A percentile compares a stretch with the other conserved stretches of the same genome.
These are phyloP conservation scores for Lantana camara DNA, from an alignment of 257 asterid genomes.

Conservation along the genomic window DNA sequence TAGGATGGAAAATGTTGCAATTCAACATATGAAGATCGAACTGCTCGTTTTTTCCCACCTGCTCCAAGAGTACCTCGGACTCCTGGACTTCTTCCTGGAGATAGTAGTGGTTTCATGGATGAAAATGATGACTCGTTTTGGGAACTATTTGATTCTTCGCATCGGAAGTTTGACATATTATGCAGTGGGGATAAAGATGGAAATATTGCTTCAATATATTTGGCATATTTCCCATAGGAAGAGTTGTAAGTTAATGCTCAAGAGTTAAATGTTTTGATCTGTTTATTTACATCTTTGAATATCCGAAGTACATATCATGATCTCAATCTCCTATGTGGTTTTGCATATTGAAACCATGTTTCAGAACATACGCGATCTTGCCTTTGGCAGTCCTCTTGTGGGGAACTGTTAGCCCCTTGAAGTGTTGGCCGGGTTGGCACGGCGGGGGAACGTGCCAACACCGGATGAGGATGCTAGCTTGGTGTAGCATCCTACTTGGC, in stretches of 20 bases:
- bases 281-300: slow-evolving; percentile 22
- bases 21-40: slow-evolving; percentile 78
- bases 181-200: slow-evolving; percentile 97
- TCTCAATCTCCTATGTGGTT: slow-evolving; percentile 24
- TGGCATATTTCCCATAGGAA: slow-evolving; percentile 95
- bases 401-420: too few species aligned
- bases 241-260: slow-evolving; percentile 65
- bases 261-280: slow-evolving; percentile 9
- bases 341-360: slow-evolving; percentile 30
- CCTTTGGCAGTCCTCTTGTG: slow-evolving; percentile 39
- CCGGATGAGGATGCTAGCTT: too few species aligned
- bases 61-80: slow-evolving; percentile 86
- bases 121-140: slow-evolving; percentile 72
- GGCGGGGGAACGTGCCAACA: too few species aligned
- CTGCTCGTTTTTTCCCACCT: slow-evolving; percentile 92
- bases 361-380: slow-evolving; percentile 73
- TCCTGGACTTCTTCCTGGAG: slow-evolving; percentile 92
- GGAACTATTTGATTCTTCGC: slow-evolving; percentile 87
- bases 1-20: slow-evolving; percentile 57
- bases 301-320: slow-evolving; percentile 21
- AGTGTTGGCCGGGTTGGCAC: too few species aligned
- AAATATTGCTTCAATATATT: slow-evolving; percentile 84
- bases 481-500: too few species aligned
- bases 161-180: slow-evolving; percentile 75
- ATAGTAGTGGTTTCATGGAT: slow-evolving; percentile 75